Conservation (phyloP, 2,329 filamentous ascomycete species). For the Pestalotiopsis sp. region DNA sequence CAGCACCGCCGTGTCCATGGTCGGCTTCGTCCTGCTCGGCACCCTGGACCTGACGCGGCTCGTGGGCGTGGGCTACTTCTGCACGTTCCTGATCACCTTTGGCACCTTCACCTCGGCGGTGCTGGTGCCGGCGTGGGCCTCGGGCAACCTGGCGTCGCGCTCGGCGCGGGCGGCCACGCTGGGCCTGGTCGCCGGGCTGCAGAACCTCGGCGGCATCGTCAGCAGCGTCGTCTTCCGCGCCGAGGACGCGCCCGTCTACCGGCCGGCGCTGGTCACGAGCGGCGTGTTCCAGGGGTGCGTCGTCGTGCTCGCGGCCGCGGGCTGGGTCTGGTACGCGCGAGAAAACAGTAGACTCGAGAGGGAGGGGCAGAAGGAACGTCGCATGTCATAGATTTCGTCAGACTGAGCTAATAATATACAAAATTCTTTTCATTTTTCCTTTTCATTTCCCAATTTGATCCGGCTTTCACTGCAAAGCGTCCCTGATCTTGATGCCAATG, state of each 20-base stretch:
- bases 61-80: conserved; percentile 23
- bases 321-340: conserved; percentile 1
- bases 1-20: conserved; percentile 15
- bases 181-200: conserved; percentile 14
- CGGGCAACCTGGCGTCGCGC: conserved; percentile 16
- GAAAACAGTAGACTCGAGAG: background rate
- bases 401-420: background rate
- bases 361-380: background rate
- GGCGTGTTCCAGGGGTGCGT: conserved; percentile 6
- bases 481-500: conserved; percentile 59
- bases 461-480: background rate
- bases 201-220: conserved; percentile 20
- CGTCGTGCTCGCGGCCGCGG: background rate
- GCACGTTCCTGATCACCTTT: conserved; percentile 23
- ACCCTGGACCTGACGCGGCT: conserved; percentile 19
- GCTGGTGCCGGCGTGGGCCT: conserved; percentile 18
- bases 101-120: conserved; percentile 22
- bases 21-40: conserved; percentile 22
- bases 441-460: background rate
- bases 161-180: conserved; percentile 16
- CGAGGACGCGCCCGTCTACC: conserved; percentile 19
- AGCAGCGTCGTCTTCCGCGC: conserved; percentile 17
- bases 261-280: conserved; percentile 18
- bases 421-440: background rate
- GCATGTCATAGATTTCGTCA: background rate